Percentiles rank a stretch among this genome's conserved stretches.
These are phyloP conservation scores for Pythium coloratum DNA, from an alignment of 352 stramenopile species.

Conservation along the genomic window DNA sequence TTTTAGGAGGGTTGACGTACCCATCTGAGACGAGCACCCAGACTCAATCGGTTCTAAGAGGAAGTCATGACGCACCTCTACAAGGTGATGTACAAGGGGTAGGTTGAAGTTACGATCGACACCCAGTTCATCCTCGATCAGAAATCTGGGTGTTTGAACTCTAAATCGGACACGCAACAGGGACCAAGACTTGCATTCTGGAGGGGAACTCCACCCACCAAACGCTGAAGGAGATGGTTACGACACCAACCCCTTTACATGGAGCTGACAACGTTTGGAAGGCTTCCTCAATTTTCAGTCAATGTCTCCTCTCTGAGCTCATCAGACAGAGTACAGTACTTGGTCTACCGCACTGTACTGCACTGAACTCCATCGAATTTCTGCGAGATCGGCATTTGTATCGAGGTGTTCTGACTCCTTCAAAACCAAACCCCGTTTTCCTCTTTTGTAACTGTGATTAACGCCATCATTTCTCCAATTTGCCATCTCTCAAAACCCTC, in stretches of 20 bases:
- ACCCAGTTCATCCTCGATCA: constrained; percentile 1
- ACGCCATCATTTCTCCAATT: not conserved
- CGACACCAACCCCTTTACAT: not conserved
- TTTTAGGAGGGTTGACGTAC: not conserved
- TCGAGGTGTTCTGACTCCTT: not conserved
- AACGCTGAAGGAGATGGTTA: constrained; percentile 2
- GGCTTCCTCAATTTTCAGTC: no score
- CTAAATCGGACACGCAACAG: constrained; percentile 1
- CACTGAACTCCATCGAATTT: not conserved
- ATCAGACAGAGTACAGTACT: no score
- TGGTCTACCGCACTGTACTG: not conserved
- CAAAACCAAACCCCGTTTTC: not conserved
- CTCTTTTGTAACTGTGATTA: not conserved
- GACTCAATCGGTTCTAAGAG: not conserved
- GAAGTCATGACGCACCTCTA: not conserved
- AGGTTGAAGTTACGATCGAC: not conserved
- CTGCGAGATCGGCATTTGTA: not conserved
- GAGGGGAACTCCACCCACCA: not conserved
- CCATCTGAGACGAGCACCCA: not conserved
- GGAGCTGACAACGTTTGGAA: not conserved
- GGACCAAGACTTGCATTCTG: no score
- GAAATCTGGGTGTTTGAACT: not conserved
- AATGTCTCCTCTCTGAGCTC: no score
- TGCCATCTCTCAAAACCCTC: not conserved
- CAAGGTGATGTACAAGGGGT: constrained; percentile 4